These are phyloP conservation scores for Platanthera zijinensis DNA, from an alignment of 106 monocot species.

Conservation along the genomic window DNA sequence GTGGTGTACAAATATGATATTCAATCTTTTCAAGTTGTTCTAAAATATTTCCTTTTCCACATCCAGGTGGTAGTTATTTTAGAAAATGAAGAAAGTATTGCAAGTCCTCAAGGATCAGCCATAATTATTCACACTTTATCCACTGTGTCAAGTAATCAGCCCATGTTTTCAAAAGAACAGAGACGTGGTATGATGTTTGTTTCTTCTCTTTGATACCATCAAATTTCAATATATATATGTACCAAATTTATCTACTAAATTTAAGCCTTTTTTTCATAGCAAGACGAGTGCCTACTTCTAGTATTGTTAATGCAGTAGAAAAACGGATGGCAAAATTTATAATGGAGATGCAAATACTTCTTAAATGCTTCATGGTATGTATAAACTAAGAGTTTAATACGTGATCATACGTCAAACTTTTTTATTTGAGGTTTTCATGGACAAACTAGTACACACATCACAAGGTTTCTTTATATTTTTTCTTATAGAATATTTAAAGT, in stretches of 20 bases:
- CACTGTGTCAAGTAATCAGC: conserved; percentile 5
- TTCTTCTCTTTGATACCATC: background rate
- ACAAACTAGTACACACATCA: background rate
- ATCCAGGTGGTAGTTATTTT: conserved; percentile 27
- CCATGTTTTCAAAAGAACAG: conserved; percentile 8
- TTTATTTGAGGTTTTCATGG: background rate
- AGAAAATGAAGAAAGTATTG: conserved; percentile 18
- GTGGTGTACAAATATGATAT: background rate
- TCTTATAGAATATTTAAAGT: background rate
- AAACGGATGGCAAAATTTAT: conserved; percentile 43
- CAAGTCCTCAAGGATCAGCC: conserved; percentile 17
- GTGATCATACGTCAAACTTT: background rate
- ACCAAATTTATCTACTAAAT: conserved; percentile 5
- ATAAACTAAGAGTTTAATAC: background rate
- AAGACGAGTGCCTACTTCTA: conserved; percentile 20
- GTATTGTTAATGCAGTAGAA: conserved; percentile 32
- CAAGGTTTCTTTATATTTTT: background rate
- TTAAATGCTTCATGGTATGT: conserved; percentile 37
- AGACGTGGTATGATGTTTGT: conserved; percentile 13
- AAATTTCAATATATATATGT: background rate
- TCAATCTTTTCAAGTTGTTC: background rate
- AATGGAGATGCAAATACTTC: conserved; percentile 32
- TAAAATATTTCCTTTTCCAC: background rate
- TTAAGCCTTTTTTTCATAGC: conserved; percentile 20
- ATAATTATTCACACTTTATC: conserved; percentile 37